These are phyloP conservation scores for Chlorencoelia australis DNA, from an alignment of 2,329 filamentous ascomycete species.

Conservation along the genomic window DNA sequence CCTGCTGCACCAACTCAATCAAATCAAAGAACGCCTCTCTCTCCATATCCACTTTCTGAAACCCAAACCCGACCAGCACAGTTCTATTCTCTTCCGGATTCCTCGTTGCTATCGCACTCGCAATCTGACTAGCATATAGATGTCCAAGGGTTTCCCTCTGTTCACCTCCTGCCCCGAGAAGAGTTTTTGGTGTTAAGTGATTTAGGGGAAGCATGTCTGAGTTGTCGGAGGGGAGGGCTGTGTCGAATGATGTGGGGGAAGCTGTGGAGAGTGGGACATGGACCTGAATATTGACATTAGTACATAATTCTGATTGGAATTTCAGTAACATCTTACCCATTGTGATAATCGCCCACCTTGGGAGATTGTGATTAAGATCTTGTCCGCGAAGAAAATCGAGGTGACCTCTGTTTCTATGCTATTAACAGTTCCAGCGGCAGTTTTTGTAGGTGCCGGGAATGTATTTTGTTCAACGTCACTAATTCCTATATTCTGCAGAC, in stretches of 20 bases:
- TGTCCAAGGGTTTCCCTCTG: slow-evolving; percentile 78
- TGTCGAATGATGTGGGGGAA: slow-evolving; percentile 48
- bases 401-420: slow-evolving; percentile 63
- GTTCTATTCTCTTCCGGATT: slow-evolving; percentile 54
- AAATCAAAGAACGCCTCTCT: slow-evolving; percentile 55
- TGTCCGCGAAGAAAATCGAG: slow-evolving; percentile 71
- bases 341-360: slow-evolving; percentile 80
- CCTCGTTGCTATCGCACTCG: slow-evolving; percentile 63
- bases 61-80: slow-evolving; percentile 51
- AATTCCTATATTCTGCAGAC: no score
- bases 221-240: slow-evolving; percentile 29
- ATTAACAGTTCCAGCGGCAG: slow-evolving; percentile 51
- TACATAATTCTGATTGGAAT: neutral
- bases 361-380: slow-evolving; percentile 79
- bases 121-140: slow-evolving; percentile 82
- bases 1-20: slow-evolving; percentile 50
- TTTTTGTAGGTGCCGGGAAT: slow-evolving; percentile 23
- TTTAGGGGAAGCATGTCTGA: slow-evolving; percentile 59
- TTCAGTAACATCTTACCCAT: slow-evolving; percentile 55
- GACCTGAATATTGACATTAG: slow-evolving; percentile 37
- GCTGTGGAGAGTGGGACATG: slow-evolving; percentile 70
- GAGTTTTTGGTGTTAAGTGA: slow-evolving; percentile 75
- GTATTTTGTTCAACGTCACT: slow-evolving; percentile 13
- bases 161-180: slow-evolving; percentile 73
- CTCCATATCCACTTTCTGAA: slow-evolving; percentile 35